Conservation (phyloP, 73 alveolate genomes). For the Symbiodinium pilosum region DNA sequence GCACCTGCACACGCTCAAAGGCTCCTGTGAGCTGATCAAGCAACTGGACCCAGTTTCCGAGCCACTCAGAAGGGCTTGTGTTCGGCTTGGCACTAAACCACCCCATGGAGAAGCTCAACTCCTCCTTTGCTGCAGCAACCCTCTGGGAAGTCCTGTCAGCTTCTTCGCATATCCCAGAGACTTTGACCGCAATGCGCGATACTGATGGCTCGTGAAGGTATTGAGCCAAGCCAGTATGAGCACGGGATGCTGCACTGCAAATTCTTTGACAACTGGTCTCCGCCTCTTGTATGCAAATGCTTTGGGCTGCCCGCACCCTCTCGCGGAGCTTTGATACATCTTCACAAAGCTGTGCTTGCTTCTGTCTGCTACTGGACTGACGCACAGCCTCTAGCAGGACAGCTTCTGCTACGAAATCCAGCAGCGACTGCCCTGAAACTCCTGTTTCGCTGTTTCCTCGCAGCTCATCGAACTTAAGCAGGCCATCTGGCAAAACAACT, state of each 20-base stretch:
- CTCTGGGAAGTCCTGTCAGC: background rate
- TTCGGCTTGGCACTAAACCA: slow-evolving; percentile 8
- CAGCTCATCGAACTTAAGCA: slow-evolving; percentile 33
- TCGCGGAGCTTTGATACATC: background rate
- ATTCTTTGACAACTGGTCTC: slow-evolving; percentile 38
- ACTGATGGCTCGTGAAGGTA: background rate
- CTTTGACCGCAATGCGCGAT: background rate
- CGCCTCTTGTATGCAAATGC: slow-evolving; percentile 69
- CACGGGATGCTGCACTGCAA: background rate
- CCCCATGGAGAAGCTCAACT: background rate
- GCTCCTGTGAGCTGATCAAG: slow-evolving; percentile 16
- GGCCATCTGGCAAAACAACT: slow-evolving; percentile 53
- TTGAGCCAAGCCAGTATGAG: slow-evolving; percentile 4
- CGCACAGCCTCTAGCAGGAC: background rate
- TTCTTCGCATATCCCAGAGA: background rate
- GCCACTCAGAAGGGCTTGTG: slow-evolving; percentile 17
- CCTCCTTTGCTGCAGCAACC: slow-evolving; percentile 5
- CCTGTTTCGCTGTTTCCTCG: background rate
- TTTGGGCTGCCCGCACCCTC: slow-evolving; percentile 20
- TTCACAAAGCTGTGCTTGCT: slow-evolving; percentile 12
- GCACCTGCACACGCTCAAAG: background rate
- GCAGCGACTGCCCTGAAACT: background rate
- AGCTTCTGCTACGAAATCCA: slow-evolving; percentile 8
- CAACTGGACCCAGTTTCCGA: slow-evolving; percentile 5
- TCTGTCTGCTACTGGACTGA: background rate